Conservation (phyloP, 2,329 filamentous ascomycete genomes). For the Dactylellina leptospora region DNA sequence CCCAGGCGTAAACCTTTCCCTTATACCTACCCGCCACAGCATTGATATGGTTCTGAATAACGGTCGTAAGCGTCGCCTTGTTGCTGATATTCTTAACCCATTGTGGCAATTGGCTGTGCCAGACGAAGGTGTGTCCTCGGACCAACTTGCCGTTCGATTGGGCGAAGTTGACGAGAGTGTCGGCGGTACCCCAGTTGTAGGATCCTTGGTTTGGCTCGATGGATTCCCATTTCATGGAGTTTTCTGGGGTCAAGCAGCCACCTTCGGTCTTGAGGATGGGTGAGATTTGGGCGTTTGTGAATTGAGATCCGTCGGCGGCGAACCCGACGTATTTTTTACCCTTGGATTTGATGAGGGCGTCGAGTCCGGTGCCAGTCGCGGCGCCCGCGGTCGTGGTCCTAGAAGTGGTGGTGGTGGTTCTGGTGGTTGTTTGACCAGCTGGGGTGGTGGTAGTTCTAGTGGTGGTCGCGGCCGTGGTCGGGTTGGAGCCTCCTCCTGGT, state of each 20-base stretch:
- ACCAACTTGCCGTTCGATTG: slow-evolving; percentile 67
- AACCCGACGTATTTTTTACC: slow-evolving; percentile 67
- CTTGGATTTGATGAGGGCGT: slow-evolving; percentile 51
- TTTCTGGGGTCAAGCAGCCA: slow-evolving; percentile 73
- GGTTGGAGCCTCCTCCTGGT: slow-evolving; percentile 10
- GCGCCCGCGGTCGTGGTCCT: background rate
- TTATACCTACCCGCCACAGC: slow-evolving; percentile 69
- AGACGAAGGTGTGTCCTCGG: slow-evolving; percentile 73
- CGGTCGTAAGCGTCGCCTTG: slow-evolving; percentile 63
- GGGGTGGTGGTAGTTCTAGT: background rate
- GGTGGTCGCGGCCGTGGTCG: background rate
- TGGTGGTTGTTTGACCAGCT: background rate
- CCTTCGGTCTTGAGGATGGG: slow-evolving; percentile 70
- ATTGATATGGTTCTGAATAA: slow-evolving; percentile 69
- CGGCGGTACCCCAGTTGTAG: slow-evolving; percentile 68
- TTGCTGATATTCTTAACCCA: slow-evolving; percentile 69
- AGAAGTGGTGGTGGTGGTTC: background rate
- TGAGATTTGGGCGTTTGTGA: slow-evolving; percentile 64
- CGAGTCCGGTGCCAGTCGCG: slow-evolving; percentile 25
- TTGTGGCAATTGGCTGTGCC: slow-evolving; percentile 69
- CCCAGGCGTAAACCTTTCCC: slow-evolving; percentile 70
- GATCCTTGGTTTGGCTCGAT: slow-evolving; percentile 63
- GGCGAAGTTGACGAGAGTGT: slow-evolving; percentile 70
- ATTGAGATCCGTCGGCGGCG: slow-evolving; percentile 65
- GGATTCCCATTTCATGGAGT: slow-evolving; percentile 75